Evolutionary conservation across 257 asterid genomes (phyloP), one percentile per base, ranked within the genome.

Genomic region (Scutellaria galericulata): DNA sequence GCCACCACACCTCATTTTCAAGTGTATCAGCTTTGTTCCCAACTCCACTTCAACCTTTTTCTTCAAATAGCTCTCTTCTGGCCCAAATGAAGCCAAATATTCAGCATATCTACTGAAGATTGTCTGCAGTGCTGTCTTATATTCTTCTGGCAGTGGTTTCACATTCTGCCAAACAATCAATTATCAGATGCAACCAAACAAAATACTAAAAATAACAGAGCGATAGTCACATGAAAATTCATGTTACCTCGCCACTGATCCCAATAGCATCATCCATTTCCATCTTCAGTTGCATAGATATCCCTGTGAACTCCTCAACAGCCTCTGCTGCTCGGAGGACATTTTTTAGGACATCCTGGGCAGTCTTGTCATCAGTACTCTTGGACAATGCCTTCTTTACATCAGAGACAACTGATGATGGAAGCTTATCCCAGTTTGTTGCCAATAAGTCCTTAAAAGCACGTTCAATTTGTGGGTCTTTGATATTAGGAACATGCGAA

Each of bases 1-100:
- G 79, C 98, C 98, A 67, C 96, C 82, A 79, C 98, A 95, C 79
- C 99, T 88, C 98, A 92, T 92, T 86, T 95, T 95, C 86, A 95
- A 81, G 93, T 86, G 86, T 76, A 95, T 95, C 99, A 95, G 82
- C 77, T 82, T 83, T 63, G 96, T 74, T 61, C 98, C 99, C 82
- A 95, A 66, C 79, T 95, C 99, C 61, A 62, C 79, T 84, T 95
- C 99, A 68, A 95, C 97, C 76, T 95, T 95, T 93, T 95, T 92
- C 88, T 87, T 95, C 81, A 95, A 85, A 77, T 88, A 95, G 53
- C 31, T 83, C 85, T 95, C 99, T 44, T 90, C 87, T 22, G 93
- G 96, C 73, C 91, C 96, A 84, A 95, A 95, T 20, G 98, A 83
- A 37, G 86, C 88, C 86, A 95, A 60, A 79, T 90, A 95, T 22